A percentile compares a stretch with the other conserved stretches of the same genome.
Evolutionary conservation across 23 red algal species (phyloP).

Genomic region (Agarophyton chilense): DNA sequence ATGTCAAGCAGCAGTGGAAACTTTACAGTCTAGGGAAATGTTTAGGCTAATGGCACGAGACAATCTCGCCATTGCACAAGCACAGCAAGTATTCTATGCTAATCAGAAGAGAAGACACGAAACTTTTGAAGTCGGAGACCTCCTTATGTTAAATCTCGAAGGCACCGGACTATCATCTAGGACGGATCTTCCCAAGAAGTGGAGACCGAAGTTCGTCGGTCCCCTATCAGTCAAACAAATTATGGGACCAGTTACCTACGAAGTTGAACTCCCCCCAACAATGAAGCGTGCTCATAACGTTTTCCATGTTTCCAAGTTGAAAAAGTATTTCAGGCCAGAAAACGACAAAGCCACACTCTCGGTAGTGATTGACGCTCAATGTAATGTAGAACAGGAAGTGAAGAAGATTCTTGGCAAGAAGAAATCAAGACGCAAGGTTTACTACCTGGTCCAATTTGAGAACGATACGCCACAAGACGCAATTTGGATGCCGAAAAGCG

Average conservation of each 20-base stretch:
- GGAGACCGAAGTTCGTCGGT: slow-evolving; percentile 19
- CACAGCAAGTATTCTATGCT: slow-evolving; percentile 1
- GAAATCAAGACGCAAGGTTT: not conserved
- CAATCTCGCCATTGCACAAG: not conserved
- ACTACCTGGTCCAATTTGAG: slow-evolving; percentile 23
- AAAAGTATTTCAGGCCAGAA: not conserved
- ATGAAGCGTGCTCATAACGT: slow-evolving; percentile 46
- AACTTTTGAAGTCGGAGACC: not conserved
- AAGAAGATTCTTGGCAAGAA: slow-evolving; percentile 28
- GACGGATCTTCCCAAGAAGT: slow-evolving; percentile 16
- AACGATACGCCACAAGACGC: not conserved
- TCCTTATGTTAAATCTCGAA: not conserved
- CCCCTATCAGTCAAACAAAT: not conserved
- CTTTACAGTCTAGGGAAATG: not conserved
- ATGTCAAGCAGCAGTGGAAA: not conserved
- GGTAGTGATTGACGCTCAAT: slow-evolving; percentile 41
- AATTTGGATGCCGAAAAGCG: slow-evolving; percentile 36
- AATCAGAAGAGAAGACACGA: slow-evolving; percentile 14
- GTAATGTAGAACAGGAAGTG: slow-evolving; percentile 31
- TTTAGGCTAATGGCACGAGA: not conserved
- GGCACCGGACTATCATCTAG: not conserved
- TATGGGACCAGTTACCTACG: slow-evolving; percentile 19
- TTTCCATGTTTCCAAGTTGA: slow-evolving; percentile 40
- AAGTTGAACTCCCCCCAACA: slow-evolving; percentile 24
- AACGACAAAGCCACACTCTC: not conserved